Base-by-base conservation (phyloP, 2,329 filamentous ascomycete genomes). In the Amphichorda felina region DNA sequence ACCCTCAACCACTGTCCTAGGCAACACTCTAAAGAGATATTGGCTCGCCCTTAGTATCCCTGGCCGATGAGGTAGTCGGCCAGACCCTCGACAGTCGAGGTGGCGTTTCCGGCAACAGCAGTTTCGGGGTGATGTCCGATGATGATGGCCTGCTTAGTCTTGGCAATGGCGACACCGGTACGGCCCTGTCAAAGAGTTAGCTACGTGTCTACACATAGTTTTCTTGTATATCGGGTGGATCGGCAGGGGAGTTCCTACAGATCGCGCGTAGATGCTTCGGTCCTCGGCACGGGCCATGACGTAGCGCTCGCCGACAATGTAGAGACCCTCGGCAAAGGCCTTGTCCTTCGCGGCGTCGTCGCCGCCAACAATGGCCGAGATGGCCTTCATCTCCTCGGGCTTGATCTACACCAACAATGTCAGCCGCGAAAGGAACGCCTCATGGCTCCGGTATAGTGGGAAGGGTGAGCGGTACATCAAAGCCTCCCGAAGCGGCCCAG, bases 81-180 rank as follows among this genome's bases (percentile, higher is more conserved):
- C 43, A 98, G 72, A 50, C 76, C 70, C 67, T 89, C 83, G 46
- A 94, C 82, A 34, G 82, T 84, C 56, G 74, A 74, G 50, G 79
- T 79, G 43, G 85, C 79, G 57, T 81, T 79, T 55, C 84, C 79
- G 35, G 82, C 83, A 57, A 82, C 70, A 47, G 79, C 65, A 42
- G 59, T 57, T 58, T 94, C 85, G 46, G 69, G 70, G 70, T 96
- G 86, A 68, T 94, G 86, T 48, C 77, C 82, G 56, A 98, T 64
- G 55, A 98, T 75, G 57, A 96, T 79, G 48, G 87, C 85, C 64
- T 93, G 81, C 53, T 72, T 79, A 51, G 89, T 93, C 71, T 93
- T 94, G 62, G 79, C 79, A 50, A 91, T 75, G 54, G 81, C 70
- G 51, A 94, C 63, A 45, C 91, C 91, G 55, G 80, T 75, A 56